Evolutionary conservation across 2,329 filamentous ascomycete species (phyloP).

Genomic region (Penicillium italicum): DNA sequence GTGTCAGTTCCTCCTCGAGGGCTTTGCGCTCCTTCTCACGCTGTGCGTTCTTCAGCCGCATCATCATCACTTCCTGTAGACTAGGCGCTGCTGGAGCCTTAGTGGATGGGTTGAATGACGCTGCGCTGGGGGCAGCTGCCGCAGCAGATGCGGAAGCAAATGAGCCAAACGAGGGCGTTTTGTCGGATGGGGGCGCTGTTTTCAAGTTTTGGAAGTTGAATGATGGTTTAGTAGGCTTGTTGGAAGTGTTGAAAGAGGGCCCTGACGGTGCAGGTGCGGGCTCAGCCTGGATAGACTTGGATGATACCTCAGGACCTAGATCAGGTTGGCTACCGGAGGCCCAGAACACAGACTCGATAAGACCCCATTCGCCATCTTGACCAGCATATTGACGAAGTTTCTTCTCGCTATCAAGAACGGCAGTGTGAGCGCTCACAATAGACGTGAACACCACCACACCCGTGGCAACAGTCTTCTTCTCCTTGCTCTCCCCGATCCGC

Average conservation of each 20-base stretch:
- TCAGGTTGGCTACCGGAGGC: slow-evolving; percentile 53
- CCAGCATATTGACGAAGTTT: slow-evolving; percentile 27
- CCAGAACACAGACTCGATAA: slow-evolving; percentile 55
- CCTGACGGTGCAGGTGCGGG: neutral
- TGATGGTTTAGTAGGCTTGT: slow-evolving; percentile 19
- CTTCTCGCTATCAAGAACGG: slow-evolving; percentile 51
- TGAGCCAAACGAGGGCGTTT: slow-evolving; percentile 43
- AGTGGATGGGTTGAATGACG: slow-evolving; percentile 23
- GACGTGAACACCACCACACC: slow-evolving; percentile 57
- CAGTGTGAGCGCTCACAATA: slow-evolving; percentile 56
- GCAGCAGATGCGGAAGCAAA: slow-evolving; percentile 37
- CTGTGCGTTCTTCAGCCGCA: slow-evolving; percentile 56
- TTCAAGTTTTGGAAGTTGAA: slow-evolving; percentile 39
- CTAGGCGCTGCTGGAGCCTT: slow-evolving; percentile 35
- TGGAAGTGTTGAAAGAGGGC: slow-evolving; percentile 5
- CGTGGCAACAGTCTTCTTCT: slow-evolving; percentile 51
- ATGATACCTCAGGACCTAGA: slow-evolving; percentile 26
- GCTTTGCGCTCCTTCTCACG: slow-evolving; percentile 49
- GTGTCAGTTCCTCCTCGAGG: slow-evolving; percentile 52
- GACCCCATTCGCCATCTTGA: slow-evolving; percentile 41
- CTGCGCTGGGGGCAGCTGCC: slow-evolving; percentile 26
- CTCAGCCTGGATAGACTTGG: slow-evolving; percentile 21
- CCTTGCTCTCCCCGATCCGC: slow-evolving; percentile 48
- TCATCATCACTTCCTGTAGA: slow-evolving; percentile 52
- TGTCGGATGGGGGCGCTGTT: slow-evolving; percentile 27